phyloP scores from a whole-genome alignment of 805 yeast species.

The Saccharomycopsis fodiens region DNA sequence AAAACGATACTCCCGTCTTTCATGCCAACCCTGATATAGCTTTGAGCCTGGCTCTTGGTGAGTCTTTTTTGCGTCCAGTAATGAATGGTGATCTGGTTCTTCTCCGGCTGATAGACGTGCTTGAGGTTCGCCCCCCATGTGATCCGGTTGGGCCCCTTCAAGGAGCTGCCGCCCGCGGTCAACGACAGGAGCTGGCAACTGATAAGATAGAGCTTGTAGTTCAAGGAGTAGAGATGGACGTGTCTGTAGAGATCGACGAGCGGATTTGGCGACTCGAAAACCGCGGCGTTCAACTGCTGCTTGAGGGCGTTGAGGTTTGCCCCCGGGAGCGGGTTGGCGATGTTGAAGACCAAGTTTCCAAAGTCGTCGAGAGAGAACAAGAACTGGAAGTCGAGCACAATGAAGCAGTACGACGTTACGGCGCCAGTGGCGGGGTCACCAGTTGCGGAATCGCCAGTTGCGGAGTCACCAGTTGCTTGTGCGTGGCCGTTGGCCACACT shows the following conservation, averaged over 20 bases:
- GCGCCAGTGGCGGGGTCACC: background rate
- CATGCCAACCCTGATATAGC: conserved; percentile 8
- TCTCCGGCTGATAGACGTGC: conserved; percentile 9
- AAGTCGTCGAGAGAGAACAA: conserved; percentile 13
- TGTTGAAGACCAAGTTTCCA: conserved; percentile 11
- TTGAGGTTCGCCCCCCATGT: conserved; percentile 20
- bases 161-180: conserved; percentile 3
- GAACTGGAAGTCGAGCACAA: conserved; percentile 12
- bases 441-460: background rate
- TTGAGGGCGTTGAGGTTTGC: conserved; percentile 7
- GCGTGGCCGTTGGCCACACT: conserved; percentile 1
- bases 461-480: background rate
- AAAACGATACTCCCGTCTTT: conserved; percentile 7
- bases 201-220: conserved; percentile 16
- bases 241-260: conserved; percentile 12
- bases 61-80: conserved; percentile 19
- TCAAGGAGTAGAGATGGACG: conserved; percentile 16
- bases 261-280: conserved; percentile 10
- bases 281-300: conserved; percentile 6
- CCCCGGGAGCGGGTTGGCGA: conserved; percentile 6
- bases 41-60: conserved; percentile 9
- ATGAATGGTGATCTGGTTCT: conserved; percentile 8
- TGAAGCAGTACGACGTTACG: conserved; percentile 9
- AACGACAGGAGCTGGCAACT: conserved; percentile 11
- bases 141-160: conserved; percentile 15